Base-by-base conservation (phyloP, 2,329 filamentous ascomycete genomes). In the Phaeosphaeriaceae sp. region DNA sequence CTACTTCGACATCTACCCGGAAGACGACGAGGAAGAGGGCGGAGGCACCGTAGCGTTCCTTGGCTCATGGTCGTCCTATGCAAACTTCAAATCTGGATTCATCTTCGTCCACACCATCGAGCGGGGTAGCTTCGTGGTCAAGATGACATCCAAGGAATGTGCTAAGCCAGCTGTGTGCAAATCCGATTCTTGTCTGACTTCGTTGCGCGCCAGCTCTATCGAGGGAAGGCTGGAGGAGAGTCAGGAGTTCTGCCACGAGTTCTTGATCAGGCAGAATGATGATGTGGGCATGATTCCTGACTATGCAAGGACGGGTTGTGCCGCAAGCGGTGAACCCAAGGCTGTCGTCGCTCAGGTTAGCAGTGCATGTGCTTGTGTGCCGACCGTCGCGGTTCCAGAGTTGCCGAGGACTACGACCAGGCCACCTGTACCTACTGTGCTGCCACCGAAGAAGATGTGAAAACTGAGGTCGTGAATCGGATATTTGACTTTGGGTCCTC, bases 1-100 rank as follows among this genome's bases (percentile, higher is more conserved):
- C 9, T 80, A 75, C 67, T 78, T 79, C 58, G 76, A 79, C 65
- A 67, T 78, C 54, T 74, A 78, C 60, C 77, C 77, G 17, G 76
- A 79, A 57, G 77, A 79, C 58, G 77, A 79, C 48, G 70, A 71
- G 47, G 54, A 66, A 2, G 70, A 69, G 22, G 67, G 71, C 17
- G 73, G 71, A 10, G 78, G 78, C 21, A 63, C 64, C 6, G 63
- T 79, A 4, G 72, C 76, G 10, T 81, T 79, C 61, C 70, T 78
- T 4, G 78, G 78, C 7, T 73, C 70, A 6, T 80, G 78, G 79
- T 74, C 73, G 41, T 73, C 67, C 19, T 80, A 80, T 52, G 67
- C 74, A 1, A 51, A 63, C 31, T 76, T 75, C 63, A 71, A 70
- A 56, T 71, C 66, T 17, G 73, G 71, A 2, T 75, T 64, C 53